phyloP scores from a whole-genome alignment of 495 filamentous ascomycete species.

The Tuber aestivum region DNA sequence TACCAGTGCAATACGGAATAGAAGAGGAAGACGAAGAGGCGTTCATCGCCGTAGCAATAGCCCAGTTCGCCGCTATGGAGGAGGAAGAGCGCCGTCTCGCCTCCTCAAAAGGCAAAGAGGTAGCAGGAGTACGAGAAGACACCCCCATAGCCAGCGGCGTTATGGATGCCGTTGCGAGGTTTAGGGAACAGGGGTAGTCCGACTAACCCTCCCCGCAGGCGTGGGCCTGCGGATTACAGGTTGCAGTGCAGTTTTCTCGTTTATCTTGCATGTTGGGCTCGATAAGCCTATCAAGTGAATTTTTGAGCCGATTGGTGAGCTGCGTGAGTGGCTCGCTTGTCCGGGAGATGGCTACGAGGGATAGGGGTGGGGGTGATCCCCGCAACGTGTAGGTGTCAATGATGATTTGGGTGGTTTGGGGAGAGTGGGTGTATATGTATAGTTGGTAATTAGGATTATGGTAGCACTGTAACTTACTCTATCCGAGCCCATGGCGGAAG shows the following conservation, averaged over 20 bases:
- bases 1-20: background rate
- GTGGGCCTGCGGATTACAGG: background rate
- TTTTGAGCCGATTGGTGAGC: conserved; percentile 4
- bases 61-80: conserved; percentile 42
- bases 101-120: conserved; percentile 16
- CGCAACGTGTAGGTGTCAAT: background rate
- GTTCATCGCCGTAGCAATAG: conserved; percentile 47
- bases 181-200: conserved; percentile 45
- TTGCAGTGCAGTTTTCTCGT: conserved; percentile 4
- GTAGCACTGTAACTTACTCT: background rate
- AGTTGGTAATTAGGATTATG: background rate
- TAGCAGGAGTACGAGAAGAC: conserved; percentile 20
- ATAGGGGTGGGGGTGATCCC: background rate
- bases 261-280: background rate
- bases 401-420: background rate
- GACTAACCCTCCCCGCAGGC: background rate
- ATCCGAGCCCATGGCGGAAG: background rate
- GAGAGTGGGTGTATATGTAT: background rate
- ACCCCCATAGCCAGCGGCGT: conserved; percentile 50
- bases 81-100: conserved; percentile 8
- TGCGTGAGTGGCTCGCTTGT: background rate
- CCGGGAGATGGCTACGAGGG: background rate
- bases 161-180: conserved; percentile 54
- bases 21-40: conserved; percentile 48
- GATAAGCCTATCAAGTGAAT: conserved; percentile 1